A percentile compares a stretch with the other conserved stretches of the same genome.
These are phyloP conservation scores for Kappamyces sp. DNA, from an alignment of 192 early-diverging fungal genomes.

Conservation along the genomic window DNA sequence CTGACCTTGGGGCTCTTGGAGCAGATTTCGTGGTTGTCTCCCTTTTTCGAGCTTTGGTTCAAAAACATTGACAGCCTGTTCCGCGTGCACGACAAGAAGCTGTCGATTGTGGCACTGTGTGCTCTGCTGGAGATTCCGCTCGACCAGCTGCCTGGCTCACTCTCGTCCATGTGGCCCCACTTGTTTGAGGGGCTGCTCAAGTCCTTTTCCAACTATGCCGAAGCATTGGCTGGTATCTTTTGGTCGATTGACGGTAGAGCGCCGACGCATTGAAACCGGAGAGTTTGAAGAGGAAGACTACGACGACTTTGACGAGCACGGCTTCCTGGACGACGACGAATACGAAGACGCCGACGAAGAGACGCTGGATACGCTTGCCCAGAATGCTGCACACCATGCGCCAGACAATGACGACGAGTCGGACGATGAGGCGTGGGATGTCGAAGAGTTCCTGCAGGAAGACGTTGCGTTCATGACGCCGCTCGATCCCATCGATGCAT, in stretches of 20 bases:
- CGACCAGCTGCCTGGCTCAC: slow-evolving; percentile 60
- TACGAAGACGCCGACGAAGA: slow-evolving; percentile 47
- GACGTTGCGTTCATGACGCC: slow-evolving; percentile 27
- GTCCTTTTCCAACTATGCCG: slow-evolving; percentile 72
- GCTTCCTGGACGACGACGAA: slow-evolving; percentile 56
- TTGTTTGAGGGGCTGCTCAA: slow-evolving; percentile 65
- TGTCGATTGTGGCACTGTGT: slow-evolving; percentile 76
- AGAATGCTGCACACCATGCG: background rate
- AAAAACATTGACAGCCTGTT: slow-evolving; percentile 62
- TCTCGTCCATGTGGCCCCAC: slow-evolving; percentile 70
- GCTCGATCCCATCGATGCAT: slow-evolving; percentile 29
- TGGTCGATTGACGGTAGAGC: slow-evolving; percentile 45
- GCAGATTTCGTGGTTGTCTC: slow-evolving; percentile 65
- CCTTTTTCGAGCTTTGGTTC: slow-evolving; percentile 79
- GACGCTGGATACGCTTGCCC: background rate
- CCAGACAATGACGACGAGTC: slow-evolving; percentile 33
- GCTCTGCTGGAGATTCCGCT: slow-evolving; percentile 66
- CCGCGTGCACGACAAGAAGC: slow-evolving; percentile 92
- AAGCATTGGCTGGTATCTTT: slow-evolving; percentile 39
- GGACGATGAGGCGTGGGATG: slow-evolving; percentile 56
- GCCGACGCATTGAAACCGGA: slow-evolving; percentile 54
- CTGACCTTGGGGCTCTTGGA: slow-evolving; percentile 72
- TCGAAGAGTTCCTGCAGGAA: slow-evolving; percentile 37
- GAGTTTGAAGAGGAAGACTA: slow-evolving; percentile 57
- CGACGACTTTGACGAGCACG: slow-evolving; percentile 45